Evolutionary conservation across 1,284 basidiomycete genomes (phyloP).

Genomic region (Ustanciosporium gigantosporum): DNA sequence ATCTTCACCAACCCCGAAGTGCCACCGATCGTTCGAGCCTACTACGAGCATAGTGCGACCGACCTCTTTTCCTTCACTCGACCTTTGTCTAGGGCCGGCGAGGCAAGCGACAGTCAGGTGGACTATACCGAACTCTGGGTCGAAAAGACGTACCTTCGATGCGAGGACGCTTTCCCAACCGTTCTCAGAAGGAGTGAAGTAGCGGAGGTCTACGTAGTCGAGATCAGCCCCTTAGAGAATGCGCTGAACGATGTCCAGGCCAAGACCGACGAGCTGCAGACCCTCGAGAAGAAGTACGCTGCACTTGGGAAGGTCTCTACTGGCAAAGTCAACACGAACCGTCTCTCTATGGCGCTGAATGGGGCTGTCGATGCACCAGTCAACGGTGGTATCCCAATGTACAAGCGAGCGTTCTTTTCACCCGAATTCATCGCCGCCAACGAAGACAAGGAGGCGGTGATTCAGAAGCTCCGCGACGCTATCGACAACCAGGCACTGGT

Average conservation of each 20-base stretch:
- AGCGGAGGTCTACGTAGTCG: slow-evolving; percentile 72
- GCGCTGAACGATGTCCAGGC: slow-evolving; percentile 78
- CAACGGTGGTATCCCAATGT: slow-evolving; percentile 72
- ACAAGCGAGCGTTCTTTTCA: slow-evolving; percentile 70
- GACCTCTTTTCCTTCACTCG: slow-evolving; percentile 70
- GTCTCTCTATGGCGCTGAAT: slow-evolving; percentile 84
- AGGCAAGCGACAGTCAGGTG: slow-evolving; percentile 52
- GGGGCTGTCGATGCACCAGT: slow-evolving; percentile 80
- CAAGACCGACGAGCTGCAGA: slow-evolving; percentile 75
- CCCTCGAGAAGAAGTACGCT: slow-evolving; percentile 73
- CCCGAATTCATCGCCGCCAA: slow-evolving; percentile 72
- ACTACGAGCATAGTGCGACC: slow-evolving; percentile 74
- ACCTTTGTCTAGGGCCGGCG: slow-evolving; percentile 21
- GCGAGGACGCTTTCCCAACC: slow-evolving; percentile 86
- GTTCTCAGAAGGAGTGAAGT: slow-evolving; percentile 88
- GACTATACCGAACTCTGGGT: slow-evolving; percentile 67
- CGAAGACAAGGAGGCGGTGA: slow-evolving; percentile 72
- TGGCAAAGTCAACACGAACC: slow-evolving; percentile 72
- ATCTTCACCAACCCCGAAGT: slow-evolving; percentile 87
- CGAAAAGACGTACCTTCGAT: slow-evolving; percentile 69
- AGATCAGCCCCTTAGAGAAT: slow-evolving; percentile 84
- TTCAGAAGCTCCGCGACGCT: slow-evolving; percentile 72
- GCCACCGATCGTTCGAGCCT: slow-evolving; percentile 75
- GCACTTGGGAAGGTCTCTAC: slow-evolving; percentile 73
- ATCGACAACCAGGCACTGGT: slow-evolving; percentile 77